These are phyloP conservation scores for Oryza glaberrima DNA, from an alignment of 176 grass and related monocot species.

Conservation along the genomic window DNA sequence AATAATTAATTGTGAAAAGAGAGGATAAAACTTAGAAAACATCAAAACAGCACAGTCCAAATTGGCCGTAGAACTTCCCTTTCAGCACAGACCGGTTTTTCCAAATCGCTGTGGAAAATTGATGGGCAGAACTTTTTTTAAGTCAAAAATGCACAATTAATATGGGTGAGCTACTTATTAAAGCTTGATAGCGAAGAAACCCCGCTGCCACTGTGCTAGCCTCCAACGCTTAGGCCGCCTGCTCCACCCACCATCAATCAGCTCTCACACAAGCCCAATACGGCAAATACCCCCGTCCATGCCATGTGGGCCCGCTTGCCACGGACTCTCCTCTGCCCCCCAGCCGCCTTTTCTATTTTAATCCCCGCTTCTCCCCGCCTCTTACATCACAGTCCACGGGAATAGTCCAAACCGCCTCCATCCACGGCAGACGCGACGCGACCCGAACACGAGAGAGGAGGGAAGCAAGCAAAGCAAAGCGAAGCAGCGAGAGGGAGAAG, in stretches of 20 bases:
- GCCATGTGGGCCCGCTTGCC: conserved; percentile 25
- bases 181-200: conserved; percentile 8
- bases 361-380: background rate
- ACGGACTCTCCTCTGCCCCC: background rate
- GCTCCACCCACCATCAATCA: background rate
- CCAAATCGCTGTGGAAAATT: background rate
- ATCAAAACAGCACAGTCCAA: too few species aligned
- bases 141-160: too few species aligned
- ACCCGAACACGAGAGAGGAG: background rate
- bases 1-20: too few species aligned
- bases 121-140: background rate
- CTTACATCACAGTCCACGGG: conserved; percentile 25
- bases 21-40: too few species aligned
- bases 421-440: background rate
- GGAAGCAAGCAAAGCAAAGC: background rate
- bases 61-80: too few species aligned
- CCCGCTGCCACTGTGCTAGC: too few species aligned
- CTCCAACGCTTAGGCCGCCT: conserved; percentile 28
- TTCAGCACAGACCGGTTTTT: background rate
- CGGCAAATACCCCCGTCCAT: background rate
- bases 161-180: too few species aligned
- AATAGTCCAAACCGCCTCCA: background rate
- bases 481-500: too few species aligned
- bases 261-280: background rate
- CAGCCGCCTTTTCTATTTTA: conserved; percentile 38